A percentile compares a stretch with the other conserved stretches of the same genome.
These are phyloP conservation scores for Colletotrichum spinosum DNA, from an alignment of 2,329 filamentous ascomycete genomes.

Conservation along the genomic window DNA sequence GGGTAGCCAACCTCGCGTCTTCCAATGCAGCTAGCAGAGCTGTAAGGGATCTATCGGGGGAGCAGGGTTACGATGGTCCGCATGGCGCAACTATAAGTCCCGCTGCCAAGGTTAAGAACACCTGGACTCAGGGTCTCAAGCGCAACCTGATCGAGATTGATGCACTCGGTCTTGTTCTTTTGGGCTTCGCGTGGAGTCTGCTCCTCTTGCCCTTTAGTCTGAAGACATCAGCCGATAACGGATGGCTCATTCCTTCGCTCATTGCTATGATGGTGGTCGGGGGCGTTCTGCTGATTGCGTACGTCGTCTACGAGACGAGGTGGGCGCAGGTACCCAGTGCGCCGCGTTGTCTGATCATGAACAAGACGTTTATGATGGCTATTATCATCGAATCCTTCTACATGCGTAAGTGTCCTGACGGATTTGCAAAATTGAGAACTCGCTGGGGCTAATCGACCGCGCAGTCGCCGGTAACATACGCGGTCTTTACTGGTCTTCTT, in stretches of 20 bases:
- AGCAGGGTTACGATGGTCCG: slow-evolving; percentile 36
- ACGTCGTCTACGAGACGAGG: slow-evolving; percentile 60
- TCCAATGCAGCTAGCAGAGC: slow-evolving; percentile 42
- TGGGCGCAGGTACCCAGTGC: slow-evolving; percentile 39
- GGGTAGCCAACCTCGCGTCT: slow-evolving; percentile 43
- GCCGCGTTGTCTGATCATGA: slow-evolving; percentile 31
- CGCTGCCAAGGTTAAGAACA: background rate
- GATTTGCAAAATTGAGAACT: background rate
- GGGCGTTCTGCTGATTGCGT: slow-evolving; percentile 53
- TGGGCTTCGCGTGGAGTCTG: slow-evolving; percentile 61
- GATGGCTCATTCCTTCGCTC: slow-evolving; percentile 59
- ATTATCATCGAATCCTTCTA: slow-evolving; percentile 33
- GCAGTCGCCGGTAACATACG: slow-evolving; percentile 32
- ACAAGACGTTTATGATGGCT: slow-evolving; percentile 36
- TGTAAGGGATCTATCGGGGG: slow-evolving; percentile 37
- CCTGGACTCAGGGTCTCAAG: slow-evolving; percentile 22
- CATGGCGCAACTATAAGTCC: slow-evolving; percentile 38
- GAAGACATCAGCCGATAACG: slow-evolving; percentile 46
- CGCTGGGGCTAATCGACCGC: too few species aligned
- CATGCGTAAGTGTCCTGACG: slow-evolving; percentile 13
- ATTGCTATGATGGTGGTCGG: slow-evolving; percentile 57
- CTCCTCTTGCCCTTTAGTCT: slow-evolving; percentile 64
- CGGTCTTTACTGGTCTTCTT: slow-evolving; percentile 32
- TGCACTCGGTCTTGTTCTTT: slow-evolving; percentile 55
- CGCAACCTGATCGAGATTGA: slow-evolving; percentile 49